phyloP scores from a whole-genome alignment of 805 yeast species.

The Schizosaccharomyces cryophilus region DNA sequence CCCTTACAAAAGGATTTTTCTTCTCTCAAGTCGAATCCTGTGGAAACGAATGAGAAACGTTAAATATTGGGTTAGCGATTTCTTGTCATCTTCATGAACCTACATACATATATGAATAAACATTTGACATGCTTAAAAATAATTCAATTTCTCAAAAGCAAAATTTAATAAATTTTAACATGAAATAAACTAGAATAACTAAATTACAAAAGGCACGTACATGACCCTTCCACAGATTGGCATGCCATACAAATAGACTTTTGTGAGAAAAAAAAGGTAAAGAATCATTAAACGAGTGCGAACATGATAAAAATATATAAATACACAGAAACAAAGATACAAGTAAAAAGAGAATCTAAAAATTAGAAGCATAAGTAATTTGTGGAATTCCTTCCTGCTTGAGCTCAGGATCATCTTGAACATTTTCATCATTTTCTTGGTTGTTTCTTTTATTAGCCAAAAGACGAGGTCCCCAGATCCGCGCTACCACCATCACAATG shows the following conservation, averaged over 20 bases:
- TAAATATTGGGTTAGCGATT: not conserved
- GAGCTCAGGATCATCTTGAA: not conserved
- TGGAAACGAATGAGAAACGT: not conserved
- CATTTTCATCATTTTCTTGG: not conserved
- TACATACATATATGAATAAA: not conserved
- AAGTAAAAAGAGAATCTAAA: not conserved
- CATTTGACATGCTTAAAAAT: not conserved
- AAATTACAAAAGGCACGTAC: too few species aligned
- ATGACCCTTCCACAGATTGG: too few species aligned
- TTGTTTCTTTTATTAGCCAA: not conserved
- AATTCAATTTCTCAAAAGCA: too few species aligned
- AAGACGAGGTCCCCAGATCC: not conserved
- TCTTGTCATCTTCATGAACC: too few species aligned
- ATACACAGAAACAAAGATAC: not conserved
- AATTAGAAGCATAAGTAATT: not conserved
- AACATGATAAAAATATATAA: not conserved
- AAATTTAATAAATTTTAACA: too few species aligned
- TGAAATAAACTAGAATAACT: too few species aligned
- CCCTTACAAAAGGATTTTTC: constrained; percentile 4
- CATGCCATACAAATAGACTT: too few species aligned
- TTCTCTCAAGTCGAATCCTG: too few species aligned
- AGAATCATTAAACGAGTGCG: not conserved
- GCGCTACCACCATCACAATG: not conserved
- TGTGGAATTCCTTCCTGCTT: not conserved
- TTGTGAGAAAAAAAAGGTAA: not conserved